Conservation (phyloP, 306 rosid species). For the Urtica urens region DNA sequence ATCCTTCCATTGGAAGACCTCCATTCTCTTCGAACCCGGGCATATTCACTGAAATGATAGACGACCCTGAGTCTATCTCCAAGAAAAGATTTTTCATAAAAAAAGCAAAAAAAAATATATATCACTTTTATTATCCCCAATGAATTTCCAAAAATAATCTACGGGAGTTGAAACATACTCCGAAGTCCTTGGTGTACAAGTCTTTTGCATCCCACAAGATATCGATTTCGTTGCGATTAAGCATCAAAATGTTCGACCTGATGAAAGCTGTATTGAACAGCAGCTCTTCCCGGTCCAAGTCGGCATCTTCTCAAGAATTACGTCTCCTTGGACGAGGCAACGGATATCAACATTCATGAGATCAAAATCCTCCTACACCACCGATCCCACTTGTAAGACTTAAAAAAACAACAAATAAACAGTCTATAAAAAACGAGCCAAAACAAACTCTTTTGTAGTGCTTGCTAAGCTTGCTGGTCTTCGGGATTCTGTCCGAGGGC, state of each 20-base stretch:
- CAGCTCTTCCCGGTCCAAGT: conserved; percentile 58
- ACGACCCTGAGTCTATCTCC: conserved; percentile 76
- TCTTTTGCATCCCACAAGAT: conserved; percentile 68
- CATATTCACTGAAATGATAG: conserved; percentile 25
- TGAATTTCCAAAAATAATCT: too few relatives aligned
- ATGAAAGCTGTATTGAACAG: conserved; percentile 94
- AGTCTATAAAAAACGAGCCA: too few relatives aligned
- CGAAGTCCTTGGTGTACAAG: conserved; percentile 66
- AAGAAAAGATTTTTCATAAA: conserved; percentile 71
- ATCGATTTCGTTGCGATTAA: conserved; percentile 78
- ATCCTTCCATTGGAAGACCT: conserved; percentile 90
- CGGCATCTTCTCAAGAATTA: conserved; percentile 68
- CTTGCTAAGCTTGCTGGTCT: too few relatives aligned
- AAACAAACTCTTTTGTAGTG: too few relatives aligned
- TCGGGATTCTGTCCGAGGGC: too few relatives aligned
- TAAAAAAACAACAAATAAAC: too few relatives aligned
- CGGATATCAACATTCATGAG: conserved; percentile 76
- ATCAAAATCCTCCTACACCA: conserved; percentile 81
- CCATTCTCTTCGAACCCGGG: conserved; percentile 76
- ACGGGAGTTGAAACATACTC: conserved; percentile 37
- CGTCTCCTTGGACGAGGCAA: conserved; percentile 89
- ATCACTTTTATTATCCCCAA: conserved; percentile 11
- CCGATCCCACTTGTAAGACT: too few relatives aligned
- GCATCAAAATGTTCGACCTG: conserved; percentile 82
- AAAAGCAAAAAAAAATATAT: neutral